phyloP scores from a whole-genome alignment of 805 yeast species.

The Schwanniomyces polymorphus region DNA sequence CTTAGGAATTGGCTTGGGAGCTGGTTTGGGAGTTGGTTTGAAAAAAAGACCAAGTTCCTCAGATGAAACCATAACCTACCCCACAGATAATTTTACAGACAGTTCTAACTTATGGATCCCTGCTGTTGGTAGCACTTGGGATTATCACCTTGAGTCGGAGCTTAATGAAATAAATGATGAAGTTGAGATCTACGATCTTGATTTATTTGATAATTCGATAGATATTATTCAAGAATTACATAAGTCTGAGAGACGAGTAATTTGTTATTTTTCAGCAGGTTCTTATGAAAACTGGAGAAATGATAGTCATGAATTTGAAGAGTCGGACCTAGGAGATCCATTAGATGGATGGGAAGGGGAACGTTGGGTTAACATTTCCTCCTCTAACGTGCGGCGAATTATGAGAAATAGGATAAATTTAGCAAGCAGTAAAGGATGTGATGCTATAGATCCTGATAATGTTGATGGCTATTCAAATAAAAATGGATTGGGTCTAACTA shows the following conservation, averaged over 20 bases:
- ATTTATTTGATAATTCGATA: constrained; percentile 16
- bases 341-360: constrained; percentile 29
- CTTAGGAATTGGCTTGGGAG: not conserved
- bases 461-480: constrained; percentile 26
- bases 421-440: constrained; percentile 21
- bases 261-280: constrained; percentile 31
- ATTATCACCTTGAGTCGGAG: constrained; percentile 13
- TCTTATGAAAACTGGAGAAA: constrained; percentile 27
- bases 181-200: constrained; percentile 21
- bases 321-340: constrained; percentile 18
- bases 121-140: constrained; percentile 15
- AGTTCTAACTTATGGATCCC: constrained; percentile 8
- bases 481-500: constrained; percentile 23
- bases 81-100: too few species aligned
- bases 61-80: too few species aligned
- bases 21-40: constrained; percentile 3
- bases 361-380: constrained; percentile 21
- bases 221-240: constrained; percentile 15
- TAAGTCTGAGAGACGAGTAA: constrained; percentile 15
- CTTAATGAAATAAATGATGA: constrained; percentile 2
- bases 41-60: not conserved
- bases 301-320: constrained; percentile 16
- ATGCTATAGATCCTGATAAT: constrained; percentile 29
- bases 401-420: constrained; percentile 17
- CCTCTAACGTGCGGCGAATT: constrained; percentile 15